Base-by-base conservation (phyloP, 2,329 filamentous ascomycete genomes). In the Pseudocercospora pini-densiflorae region DNA sequence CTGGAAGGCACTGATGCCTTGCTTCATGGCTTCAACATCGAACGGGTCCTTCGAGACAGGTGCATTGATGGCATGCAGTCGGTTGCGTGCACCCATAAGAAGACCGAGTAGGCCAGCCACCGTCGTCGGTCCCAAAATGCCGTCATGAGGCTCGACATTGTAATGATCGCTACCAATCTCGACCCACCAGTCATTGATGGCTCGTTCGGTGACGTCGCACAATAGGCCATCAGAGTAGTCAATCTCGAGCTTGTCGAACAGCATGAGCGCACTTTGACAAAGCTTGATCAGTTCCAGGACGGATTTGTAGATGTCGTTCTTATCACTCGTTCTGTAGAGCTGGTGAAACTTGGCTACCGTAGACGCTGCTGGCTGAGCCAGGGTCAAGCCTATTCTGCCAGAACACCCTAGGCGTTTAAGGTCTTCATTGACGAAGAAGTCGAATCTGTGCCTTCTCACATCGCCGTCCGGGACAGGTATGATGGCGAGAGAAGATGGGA, bases 131-230 rank as follows among this genome's bases (percentile, higher is more conserved):
- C 95, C 95, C 2, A 99, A 82, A 23, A 97, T 93, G 12, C 94
- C 94, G 79, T 99, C 95, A 9, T 91, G 91, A 1, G 95, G 94
- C 78, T 98, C 95, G 36, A 93, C 88, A 63, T 94, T 96, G 82
- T 94, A 97, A 75, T 95, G 90, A 71, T 98, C 94, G 0, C 90
- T 90, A 1, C 95, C 95, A 66, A 97, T 90, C 74, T 97, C 92
- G 1, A 92, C 90, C 95, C 95, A 98, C 95, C 95, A 99, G 77
- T 97, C 92, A 68, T 90, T 90, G 73, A 98, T 89, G 1, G 94
- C 93, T 68, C 87, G 90, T 78, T 99, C 95, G 0, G 95, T 98
- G 51, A 95, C 85, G 80, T 99, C 95, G 77, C 95, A 99, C 2
- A 99, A 86, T 24, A 97, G 81, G 0, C 95, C 95, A 75, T 99